Evolutionary conservation across 768 basidiomycete species (phyloP), one percentile per base, ranked within the genome.

Genomic region (Hygrophorus pudorinus): DNA sequence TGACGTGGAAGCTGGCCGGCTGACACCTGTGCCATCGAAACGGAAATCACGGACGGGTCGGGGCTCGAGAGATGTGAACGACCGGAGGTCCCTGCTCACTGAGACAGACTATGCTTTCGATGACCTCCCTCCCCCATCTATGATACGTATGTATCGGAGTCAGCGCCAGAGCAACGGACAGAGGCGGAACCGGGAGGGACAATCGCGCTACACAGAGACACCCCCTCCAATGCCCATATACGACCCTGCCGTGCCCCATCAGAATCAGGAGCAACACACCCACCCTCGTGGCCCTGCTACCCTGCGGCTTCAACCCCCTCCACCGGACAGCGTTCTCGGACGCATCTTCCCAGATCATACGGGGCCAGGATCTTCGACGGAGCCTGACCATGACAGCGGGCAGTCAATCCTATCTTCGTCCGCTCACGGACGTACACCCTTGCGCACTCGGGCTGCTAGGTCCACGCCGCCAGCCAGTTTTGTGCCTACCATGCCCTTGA

Each of bases 91-190:
- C 37, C 45, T 57, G 30, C 42, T 59, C 9, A 34, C 44, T 14
- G 52, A 56, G 9, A 42, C 54, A 13, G 53, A 56, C 35, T 61
- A 67, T 42, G 53, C 57, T 36, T 54, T 57, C 16, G 59, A 66
- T 39, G 70, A 73, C 49, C 67, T 62, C 2, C 71, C 72, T 10
- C 72, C 63, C 21, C 55, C 52, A 16, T 56, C 58, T 39, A 18
- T 62, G 28, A 51, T 59, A 24, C 51, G 43, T 18, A 51, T 51
- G 6, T 46, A 54, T 35, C 51, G 49, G 24, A 45, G 41, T 20
- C 55, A 53, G 18, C 49, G 28, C 24, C 24, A 29, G 10, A 32
- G 32, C 16, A 9, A 24, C 6, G 32, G 21, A 34, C 18, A 11
- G 10, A 17, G 12, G 14, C 29, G 13, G 4, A 2, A 10, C 2